Evolutionary conservation across 2,329 filamentous ascomycete genomes (phyloP).

Genomic region (Raffaelea arxii): DNA sequence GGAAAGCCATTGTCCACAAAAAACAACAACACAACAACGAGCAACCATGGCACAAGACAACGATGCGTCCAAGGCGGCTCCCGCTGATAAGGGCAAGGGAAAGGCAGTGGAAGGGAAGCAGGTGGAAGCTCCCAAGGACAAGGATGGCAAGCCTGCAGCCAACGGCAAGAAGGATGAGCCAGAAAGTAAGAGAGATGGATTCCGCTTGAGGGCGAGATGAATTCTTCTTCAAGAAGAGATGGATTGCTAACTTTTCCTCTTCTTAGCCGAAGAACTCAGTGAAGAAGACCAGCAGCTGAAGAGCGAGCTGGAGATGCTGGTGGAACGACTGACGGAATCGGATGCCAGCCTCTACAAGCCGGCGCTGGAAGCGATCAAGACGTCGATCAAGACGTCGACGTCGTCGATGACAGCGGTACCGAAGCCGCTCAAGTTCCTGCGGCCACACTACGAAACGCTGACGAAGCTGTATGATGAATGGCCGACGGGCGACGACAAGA

Average conservation of each 20-base stretch:
- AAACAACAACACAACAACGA: background rate
- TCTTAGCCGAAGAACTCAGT: slow-evolving; percentile 75
- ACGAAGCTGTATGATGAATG: slow-evolving; percentile 84
- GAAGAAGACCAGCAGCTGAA: slow-evolving; percentile 99
- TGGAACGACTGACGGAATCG: slow-evolving; percentile 85
- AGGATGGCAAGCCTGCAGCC: slow-evolving; percentile 58
- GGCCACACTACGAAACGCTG: slow-evolving; percentile 89
- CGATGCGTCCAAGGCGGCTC: slow-evolving; percentile 64
- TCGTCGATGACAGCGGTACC: slow-evolving; percentile 99
- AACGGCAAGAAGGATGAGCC: slow-evolving; percentile 67
- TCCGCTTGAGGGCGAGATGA: no score
- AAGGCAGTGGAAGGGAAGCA: slow-evolving; percentile 68
- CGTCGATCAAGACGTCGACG: slow-evolving; percentile 96
- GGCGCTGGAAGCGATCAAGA: slow-evolving; percentile 92
- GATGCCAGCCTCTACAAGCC: slow-evolving; percentile 83
- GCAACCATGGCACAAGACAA: slow-evolving; percentile 79
- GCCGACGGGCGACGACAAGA: slow-evolving; percentile 77
- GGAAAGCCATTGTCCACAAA: background rate
- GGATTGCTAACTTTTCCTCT: slow-evolving; percentile 4
- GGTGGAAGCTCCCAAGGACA: slow-evolving; percentile 49
- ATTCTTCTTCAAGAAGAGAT: no score
- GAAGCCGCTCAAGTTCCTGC: slow-evolving; percentile 94
- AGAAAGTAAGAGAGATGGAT: slow-evolving; percentile 38
- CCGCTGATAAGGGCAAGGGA: slow-evolving; percentile 85
- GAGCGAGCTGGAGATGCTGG: slow-evolving; percentile 94